Evolutionary conservation across 192 early-diverging fungal species (phyloP), one percentile per base, ranked within the genome.

Genomic region (Mortierella hygrophila): DNA sequence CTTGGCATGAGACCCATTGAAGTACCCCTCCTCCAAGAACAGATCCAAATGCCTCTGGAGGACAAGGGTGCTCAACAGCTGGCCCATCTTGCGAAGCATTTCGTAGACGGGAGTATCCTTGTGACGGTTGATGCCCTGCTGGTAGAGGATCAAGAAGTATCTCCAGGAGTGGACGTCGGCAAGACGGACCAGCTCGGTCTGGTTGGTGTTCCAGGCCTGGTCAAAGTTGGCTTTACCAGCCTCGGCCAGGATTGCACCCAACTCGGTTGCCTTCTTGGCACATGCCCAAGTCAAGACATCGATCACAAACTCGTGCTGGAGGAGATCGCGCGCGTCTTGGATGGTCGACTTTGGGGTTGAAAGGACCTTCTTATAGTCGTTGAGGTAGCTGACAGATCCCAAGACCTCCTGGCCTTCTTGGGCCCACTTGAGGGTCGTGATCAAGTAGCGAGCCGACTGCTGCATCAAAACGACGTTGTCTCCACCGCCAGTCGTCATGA

Each of bases 401-500:
- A 70, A 15, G 4, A 87, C 63, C 73, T 82, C 73, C 29, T 82
- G 82, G 0, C 79, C 80, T 5, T 85, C 72, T 7, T 42, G 26
- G 6, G 68, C 88, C 57, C 74, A 70, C 77, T 75, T 73, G 8
- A 83, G 18, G 9, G 84, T 3, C 42, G 80, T 42, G 68, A 82
- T 70, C 74, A 82, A 21, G 69, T 82, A 82, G 3, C 80, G 74
- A 26, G 91, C 84, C 29, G 87, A 60, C 76, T 94, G 93, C 46
- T 85, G 80, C 73, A 85, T 78, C 70, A 88, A 20, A 2, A 80
- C 75, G 21, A 70, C 77, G 44, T 88, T 89, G 42, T 89, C 87
- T 74, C 87, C 87, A 37, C 78, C 87, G 32, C 80, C 88, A 37
- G 93, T 93, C 7, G 92, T 94, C 74, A 90, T 85, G n/a, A 93